Conservation (phyloP, 176 grass and related monocot species). For the Juncus inflexus region DNA sequence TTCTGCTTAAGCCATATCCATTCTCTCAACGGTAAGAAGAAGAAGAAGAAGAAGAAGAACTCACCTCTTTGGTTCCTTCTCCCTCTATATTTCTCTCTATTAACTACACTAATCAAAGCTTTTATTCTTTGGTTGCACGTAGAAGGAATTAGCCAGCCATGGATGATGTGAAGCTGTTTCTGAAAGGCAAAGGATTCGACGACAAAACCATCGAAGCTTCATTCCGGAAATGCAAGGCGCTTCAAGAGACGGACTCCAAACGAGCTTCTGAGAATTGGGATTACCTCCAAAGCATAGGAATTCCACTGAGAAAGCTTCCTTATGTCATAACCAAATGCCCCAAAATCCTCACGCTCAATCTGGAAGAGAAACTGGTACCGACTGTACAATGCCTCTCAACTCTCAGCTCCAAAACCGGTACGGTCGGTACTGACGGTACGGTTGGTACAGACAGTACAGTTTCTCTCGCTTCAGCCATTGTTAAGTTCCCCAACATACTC, state of each 20-base stretch:
- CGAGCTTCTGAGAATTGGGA: conserved; percentile 65
- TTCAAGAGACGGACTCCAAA: conserved; percentile 44
- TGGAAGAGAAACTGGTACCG: conserved; percentile 63
- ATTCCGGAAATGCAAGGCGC: conserved; percentile 57
- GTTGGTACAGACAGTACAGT: conserved; percentile 74
- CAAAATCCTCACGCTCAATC: conserved; percentile 71
- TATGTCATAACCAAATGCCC: conserved; percentile 78
- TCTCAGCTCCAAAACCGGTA: conserved; percentile 60
- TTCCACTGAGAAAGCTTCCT: conserved; percentile 73
- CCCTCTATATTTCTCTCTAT: neutral
- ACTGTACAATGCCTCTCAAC: conserved; percentile 85
- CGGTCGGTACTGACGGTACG: conserved; percentile 16
- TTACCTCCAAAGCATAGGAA: conserved; percentile 54
- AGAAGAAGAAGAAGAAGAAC: neutral
- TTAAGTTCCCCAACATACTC: conserved; percentile 82
- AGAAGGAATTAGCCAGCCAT: conserved; percentile 25
- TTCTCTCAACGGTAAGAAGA: conserved; percentile 10
- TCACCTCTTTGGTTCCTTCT: neutral
- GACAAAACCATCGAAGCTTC: conserved; percentile 53
- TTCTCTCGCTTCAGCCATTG: conserved; percentile 66
- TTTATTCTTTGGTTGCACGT: neutral
- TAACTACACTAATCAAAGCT: conserved; percentile 8
- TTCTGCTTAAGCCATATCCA: neutral
- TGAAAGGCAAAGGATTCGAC: conserved; percentile 74
- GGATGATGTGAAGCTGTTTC: conserved; percentile 40